Conservation (phyloP, 805 yeast genomes). For the Saccharomycopsis amapae region DNA sequence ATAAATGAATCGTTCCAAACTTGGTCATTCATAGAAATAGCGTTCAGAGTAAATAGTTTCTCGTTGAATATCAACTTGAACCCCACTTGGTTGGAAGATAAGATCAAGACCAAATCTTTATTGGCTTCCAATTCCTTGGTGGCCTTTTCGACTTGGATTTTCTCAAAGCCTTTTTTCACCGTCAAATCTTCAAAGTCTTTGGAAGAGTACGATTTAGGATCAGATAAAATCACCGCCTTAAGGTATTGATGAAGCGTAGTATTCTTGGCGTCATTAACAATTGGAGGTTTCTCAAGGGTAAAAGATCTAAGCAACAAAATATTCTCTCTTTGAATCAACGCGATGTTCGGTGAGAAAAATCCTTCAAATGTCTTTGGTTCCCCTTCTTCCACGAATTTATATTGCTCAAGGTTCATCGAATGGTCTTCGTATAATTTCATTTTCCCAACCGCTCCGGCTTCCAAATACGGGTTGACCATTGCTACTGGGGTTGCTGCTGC, state of each 20-base stretch:
- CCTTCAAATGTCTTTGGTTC: constrained; percentile 22
- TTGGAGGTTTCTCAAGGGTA: background rate
- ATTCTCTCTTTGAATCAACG: constrained; percentile 68
- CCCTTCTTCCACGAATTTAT: constrained; percentile 34
- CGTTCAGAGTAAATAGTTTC: constrained; percentile 29
- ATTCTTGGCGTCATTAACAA: background rate
- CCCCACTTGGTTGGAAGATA: too few relatives aligned
- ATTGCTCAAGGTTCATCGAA: constrained; percentile 42
- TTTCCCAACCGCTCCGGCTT: constrained; percentile 17
- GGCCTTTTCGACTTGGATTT: constrained; percentile 42
- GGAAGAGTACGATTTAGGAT: constrained; percentile 40
- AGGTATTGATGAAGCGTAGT: constrained; percentile 23
- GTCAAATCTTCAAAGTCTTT: constrained; percentile 39
- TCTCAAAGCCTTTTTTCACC: constrained; percentile 40
- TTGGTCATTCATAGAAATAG: constrained; percentile 28
- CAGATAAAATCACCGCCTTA: constrained; percentile 54
- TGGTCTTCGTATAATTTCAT: constrained; percentile 31
- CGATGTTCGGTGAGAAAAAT: constrained; percentile 41
- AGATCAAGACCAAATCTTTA: constrained; percentile 42
- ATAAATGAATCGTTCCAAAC: constrained; percentile 31
- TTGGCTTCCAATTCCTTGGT: constrained; percentile 40
- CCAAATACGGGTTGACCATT: background rate
- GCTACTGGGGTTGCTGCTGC: background rate
- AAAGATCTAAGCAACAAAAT: constrained; percentile 6
- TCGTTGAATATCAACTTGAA: constrained; percentile 52